Evolutionary conservation across 305 asterid genomes (phyloP).

Genomic region (Striga hermonthica): DNA sequence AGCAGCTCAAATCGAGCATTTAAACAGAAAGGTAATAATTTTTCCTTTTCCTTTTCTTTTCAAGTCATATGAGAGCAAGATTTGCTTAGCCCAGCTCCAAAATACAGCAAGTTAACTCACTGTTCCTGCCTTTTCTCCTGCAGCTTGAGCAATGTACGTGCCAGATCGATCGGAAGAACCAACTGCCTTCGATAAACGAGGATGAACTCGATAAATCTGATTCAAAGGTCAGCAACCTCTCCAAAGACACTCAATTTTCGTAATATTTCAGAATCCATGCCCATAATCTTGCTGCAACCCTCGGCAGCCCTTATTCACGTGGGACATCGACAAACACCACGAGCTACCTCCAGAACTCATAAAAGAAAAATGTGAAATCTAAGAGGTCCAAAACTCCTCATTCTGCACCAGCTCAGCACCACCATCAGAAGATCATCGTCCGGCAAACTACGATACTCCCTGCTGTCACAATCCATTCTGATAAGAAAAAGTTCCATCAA

Average conservation of each 20-base stretch:
- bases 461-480: constrained; percentile 78
- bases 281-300: background rate
- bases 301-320: constrained; percentile 60
- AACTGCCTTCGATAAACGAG: constrained; percentile 42
- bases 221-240: constrained; percentile 40
- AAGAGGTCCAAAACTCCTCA: constrained; percentile 38
- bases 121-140: constrained; percentile 20
- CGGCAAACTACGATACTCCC: constrained; percentile 63
- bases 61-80: constrained; percentile 12
- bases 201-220: constrained; percentile 36
- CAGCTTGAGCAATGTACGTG: constrained; percentile 64
- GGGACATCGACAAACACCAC: constrained; percentile 41
- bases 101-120: constrained; percentile 9
- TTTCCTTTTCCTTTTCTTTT: background rate
- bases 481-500: constrained; percentile 54
- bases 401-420: constrained; percentile 39
- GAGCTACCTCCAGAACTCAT: constrained; percentile 41
- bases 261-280: background rate
- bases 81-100: constrained; percentile 28
- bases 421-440: constrained; percentile 48
- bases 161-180: constrained; percentile 34
- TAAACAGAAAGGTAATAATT: constrained; percentile 58
- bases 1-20: constrained; percentile 65
- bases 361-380: constrained; percentile 52
- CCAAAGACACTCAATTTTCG: background rate